Percentiles rank a stretch among this genome's conserved stretches.
Evolutionary conservation across 345 rosid species (phyloP).

Genomic region (Corymbia maculata): DNA sequence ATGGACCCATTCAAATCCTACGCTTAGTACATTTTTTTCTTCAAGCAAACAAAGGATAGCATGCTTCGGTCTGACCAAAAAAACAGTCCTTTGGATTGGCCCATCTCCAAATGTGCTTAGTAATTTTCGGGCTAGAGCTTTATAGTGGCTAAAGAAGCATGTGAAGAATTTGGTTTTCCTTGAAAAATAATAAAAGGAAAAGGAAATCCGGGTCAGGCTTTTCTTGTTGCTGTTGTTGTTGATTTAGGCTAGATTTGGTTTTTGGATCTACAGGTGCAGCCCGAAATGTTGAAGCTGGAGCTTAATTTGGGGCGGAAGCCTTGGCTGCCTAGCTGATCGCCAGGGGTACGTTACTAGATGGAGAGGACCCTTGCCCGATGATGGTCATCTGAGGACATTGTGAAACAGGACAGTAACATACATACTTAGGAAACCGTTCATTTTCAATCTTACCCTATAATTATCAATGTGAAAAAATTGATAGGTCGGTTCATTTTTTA

Average conservation of each 20-base stretch:
- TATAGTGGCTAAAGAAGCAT: neutral
- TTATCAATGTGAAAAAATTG: neutral
- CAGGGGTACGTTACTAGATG: neutral
- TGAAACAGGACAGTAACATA: neutral
- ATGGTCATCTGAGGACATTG: too few species aligned
- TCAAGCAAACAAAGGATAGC: neutral
- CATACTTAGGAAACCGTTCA: neutral
- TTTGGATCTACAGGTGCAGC: neutral
- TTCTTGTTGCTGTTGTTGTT: neutral
- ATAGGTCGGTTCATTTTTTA: neutral
- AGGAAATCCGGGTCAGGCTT: neutral
- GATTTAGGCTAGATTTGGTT: neutral
- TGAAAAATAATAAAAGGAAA: neutral
- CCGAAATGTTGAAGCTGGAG: neutral
- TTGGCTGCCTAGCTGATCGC: neutral
- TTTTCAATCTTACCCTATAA: neutral
- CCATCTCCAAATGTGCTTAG: neutral
- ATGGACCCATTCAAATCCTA: neutral
- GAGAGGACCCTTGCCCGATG: neutral
- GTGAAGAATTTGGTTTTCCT: neutral
- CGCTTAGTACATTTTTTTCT: neutral
- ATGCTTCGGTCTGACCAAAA: neutral
- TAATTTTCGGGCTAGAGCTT: neutral
- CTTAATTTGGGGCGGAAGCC: neutral
- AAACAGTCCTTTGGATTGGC: neutral